Evolutionary conservation across 1,139 yeast genomes (phyloP).

Genomic region (Spathaspora sp.): DNA sequence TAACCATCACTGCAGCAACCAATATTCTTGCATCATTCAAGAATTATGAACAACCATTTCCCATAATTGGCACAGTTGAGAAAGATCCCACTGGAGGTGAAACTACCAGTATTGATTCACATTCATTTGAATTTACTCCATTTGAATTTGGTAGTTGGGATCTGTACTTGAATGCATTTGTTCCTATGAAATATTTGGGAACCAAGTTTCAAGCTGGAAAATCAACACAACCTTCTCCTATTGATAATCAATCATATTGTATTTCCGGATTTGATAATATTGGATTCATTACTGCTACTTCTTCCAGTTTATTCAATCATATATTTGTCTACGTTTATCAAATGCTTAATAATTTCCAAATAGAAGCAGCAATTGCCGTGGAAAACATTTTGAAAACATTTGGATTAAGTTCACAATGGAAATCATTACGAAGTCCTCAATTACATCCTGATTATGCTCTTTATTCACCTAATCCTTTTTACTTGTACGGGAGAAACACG

Average conservation of each 20-base stretch:
- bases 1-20: slow-evolving; percentile 23
- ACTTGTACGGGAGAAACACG: slow-evolving; percentile 17
- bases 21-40: slow-evolving; percentile 18
- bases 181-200: slow-evolving; percentile 55
- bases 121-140: slow-evolving; percentile 57
- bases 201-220: slow-evolving; percentile 38
- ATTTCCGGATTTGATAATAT: slow-evolving; percentile 63
- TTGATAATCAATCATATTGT: slow-evolving; percentile 39
- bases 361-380: slow-evolving; percentile 40
- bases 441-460: slow-evolving; percentile 66
- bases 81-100: slow-evolving; percentile 22
- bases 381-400: slow-evolving; percentile 45
- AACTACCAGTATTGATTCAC: slow-evolving; percentile 25
- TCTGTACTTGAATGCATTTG: slow-evolving; percentile 47
- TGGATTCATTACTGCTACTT: slow-evolving; percentile 73
- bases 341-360: slow-evolving; percentile 35
- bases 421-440: slow-evolving; percentile 22
- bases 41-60: slow-evolving; percentile 39
- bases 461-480: slow-evolving; percentile 76
- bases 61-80: slow-evolving; percentile 39
- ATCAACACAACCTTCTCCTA: slow-evolving; percentile 18
- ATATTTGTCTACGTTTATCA: slow-evolving; percentile 49
- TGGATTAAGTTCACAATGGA: slow-evolving; percentile 38
- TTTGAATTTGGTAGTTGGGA: slow-evolving; percentile 75
- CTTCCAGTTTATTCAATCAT: slow-evolving; percentile 68